phyloP scores from a whole-genome alignment of 2,329 filamentous ascomycete species.

The Penicillium sp. region DNA sequence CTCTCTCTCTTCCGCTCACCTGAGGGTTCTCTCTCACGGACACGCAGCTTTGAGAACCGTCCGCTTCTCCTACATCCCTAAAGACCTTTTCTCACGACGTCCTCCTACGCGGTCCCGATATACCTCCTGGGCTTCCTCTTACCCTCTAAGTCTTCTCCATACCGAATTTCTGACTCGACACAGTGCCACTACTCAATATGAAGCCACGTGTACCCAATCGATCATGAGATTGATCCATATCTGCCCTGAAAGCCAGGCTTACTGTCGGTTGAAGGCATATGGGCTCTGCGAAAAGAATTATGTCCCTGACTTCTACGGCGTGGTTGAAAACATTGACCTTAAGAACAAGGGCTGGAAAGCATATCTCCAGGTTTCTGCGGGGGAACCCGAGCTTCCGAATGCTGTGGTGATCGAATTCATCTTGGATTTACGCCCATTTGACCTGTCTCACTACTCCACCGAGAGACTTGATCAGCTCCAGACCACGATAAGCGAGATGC shows the following conservation, averaged over 20 bases:
- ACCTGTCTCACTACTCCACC: neutral
- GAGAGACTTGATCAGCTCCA: neutral
- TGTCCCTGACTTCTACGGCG: neutral
- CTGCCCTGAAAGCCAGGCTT: neutral
- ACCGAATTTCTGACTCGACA: neutral
- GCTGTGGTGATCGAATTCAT: neutral
- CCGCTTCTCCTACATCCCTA: too few species aligned
- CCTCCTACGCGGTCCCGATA: too few species aligned
- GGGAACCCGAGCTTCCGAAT: neutral
- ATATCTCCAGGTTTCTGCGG: neutral
- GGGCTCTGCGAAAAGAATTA: neutral
- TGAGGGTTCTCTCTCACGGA: too few species aligned
- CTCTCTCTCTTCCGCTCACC: too few species aligned
- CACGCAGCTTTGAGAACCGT: too few species aligned
- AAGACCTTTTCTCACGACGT: too few species aligned
- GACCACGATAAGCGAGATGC: neutral
- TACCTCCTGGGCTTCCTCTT: too few species aligned
- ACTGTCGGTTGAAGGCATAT: neutral
- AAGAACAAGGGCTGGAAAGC: neutral
- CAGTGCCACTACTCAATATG: neutral
- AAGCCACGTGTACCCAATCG: neutral
- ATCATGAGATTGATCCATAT: neutral
- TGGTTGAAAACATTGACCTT: neutral
- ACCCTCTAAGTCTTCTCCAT: too few species aligned
- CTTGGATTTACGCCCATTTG: neutral